Evolutionary conservation across 1,284 basidiomycete genomes (phyloP), one percentile per base, ranked within the genome.

Genomic region (Melanopsichium pennsylvanicum): DNA sequence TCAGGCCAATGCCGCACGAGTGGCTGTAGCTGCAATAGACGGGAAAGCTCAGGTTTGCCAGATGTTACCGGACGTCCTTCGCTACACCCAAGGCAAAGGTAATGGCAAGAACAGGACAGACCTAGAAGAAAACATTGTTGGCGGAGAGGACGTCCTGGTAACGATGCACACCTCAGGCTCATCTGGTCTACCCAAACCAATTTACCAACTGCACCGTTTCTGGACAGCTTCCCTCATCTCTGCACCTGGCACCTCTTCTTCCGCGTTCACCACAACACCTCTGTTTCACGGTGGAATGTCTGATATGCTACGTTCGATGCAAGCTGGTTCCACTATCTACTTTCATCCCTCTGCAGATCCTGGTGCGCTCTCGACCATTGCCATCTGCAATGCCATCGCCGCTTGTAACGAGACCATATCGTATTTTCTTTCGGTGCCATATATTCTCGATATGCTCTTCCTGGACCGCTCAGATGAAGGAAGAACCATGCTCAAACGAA

Each of bases 111-210:
- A 25, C 12, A 16, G 27, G 16, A 22, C 13, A 18, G 16, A 23
- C 5, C 2, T 12, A 8, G 7, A 26, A n/a, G 25, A n/a, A 25
- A n/a, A 26, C 21, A 32, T 19, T 5, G 48, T 72, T 2, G 58
- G 62, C 15, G 47, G 59, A 5, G 67, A 80, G 15, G 75, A 86
- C 18, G 83, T 84, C 2, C 81, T 84, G 11, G 84, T 86, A 10
- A 84, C 88, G 47, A 81, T 88, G n/a, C 88, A 88, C 64, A 87
- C 87, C 4, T 85, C 84, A 1, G 87, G 87, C 31, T 87, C 86
- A 12, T 86, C 86, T 6, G 82, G 86, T 21, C 81, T 83, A 42
- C 83, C 83, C 9, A 85, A 87, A 71, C 74, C 37, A 36, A 76
- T 58, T 66, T 81, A 52, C 74, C 74, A 74, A 23, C 50, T 63